Evolutionary conservation across 805 yeast genomes (phyloP).

Genomic region (Starmera amethionina): DNA sequence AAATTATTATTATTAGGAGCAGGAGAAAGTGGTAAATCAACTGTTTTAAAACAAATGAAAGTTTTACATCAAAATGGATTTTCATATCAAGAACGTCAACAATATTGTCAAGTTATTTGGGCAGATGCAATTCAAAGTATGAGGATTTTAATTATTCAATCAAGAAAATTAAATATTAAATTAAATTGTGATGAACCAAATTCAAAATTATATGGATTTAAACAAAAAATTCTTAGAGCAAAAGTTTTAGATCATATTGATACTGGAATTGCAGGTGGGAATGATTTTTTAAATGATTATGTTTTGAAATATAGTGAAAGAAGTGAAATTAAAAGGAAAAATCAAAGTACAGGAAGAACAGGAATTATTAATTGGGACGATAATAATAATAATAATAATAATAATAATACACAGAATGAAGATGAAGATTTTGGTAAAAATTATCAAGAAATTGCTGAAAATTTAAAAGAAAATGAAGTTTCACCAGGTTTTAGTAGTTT

Average conservation of each 20-base stretch:
- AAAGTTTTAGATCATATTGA: slow-evolving; percentile 55
- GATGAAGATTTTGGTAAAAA: slow-evolving; percentile 8
- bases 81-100: slow-evolving; percentile 64
- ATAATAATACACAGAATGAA: not conserved
- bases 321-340: slow-evolving; percentile 39
- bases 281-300: slow-evolving; percentile 51
- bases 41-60: slow-evolving; percentile 83
- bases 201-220: slow-evolving; percentile 34
- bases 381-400: slow-evolving; percentile 7
- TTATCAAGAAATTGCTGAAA: slow-evolving; percentile 12
- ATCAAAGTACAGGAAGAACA: slow-evolving; percentile 45
- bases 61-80: slow-evolving; percentile 82
- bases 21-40: slow-evolving; percentile 92
- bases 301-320: slow-evolving; percentile 51
- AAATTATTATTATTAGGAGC: slow-evolving; percentile 81
- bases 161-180: slow-evolving; percentile 51
- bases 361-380: slow-evolving; percentile 18
- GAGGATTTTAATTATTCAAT: slow-evolving; percentile 70
- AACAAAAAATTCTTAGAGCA: slow-evolving; percentile 42
- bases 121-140: slow-evolving; percentile 81
- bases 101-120: slow-evolving; percentile 86
- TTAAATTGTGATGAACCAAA: slow-evolving; percentile 56
- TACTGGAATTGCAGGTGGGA: slow-evolving; percentile 58
- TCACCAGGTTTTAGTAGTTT: slow-evolving; percentile 17
- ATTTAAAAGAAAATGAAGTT: slow-evolving; percentile 9